Evolutionary conservation across 1,139 yeast genomes (phyloP).

Genomic region (Hansenula sp.): DNA sequence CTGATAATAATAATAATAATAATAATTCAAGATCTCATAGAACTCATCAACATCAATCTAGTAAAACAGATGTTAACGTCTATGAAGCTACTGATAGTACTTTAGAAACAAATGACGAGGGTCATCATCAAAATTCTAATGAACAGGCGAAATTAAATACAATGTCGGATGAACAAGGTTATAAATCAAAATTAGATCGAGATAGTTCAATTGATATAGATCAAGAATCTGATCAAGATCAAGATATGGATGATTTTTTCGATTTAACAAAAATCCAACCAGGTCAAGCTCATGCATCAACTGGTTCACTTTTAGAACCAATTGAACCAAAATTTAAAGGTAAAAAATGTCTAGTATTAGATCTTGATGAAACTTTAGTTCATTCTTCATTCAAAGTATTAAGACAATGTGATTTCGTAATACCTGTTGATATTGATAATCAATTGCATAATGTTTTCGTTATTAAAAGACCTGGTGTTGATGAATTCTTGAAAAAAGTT

Average conservation of each 20-base stretch:
- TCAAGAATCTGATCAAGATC: conserved; percentile 16
- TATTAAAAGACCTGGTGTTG: conserved; percentile 96
- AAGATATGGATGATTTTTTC: conserved; percentile 26
- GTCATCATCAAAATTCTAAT: neutral
- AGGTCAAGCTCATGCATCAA: conserved; percentile 58
- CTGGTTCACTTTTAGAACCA: conserved; percentile 66
- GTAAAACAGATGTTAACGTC: conserved; percentile 19
- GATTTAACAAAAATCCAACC: conserved; percentile 65
- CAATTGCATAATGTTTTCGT: conserved; percentile 94
- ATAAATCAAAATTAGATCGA: neutral
- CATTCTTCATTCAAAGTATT: conserved; percentile 93
- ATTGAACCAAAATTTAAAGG: conserved; percentile 35
- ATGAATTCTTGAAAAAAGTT: conserved; percentile 78
- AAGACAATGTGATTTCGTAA: conserved; percentile 91
- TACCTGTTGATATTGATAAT: conserved; percentile 87
- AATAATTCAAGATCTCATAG: neutral
- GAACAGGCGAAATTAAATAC: neutral
- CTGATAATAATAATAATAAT: neutral
- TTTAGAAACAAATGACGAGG: conserved; percentile 11
- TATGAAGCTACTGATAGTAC: conserved; percentile 24
- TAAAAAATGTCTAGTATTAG: conserved; percentile 85
- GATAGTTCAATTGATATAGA: conserved; percentile 4
- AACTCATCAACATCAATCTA: neutral
- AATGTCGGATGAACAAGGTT: neutral
- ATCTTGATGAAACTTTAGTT: conserved; percentile 92